Base-by-base conservation (phyloP, 2,329 filamentous ascomycete genomes). In the Cercospora sp. region DNA sequence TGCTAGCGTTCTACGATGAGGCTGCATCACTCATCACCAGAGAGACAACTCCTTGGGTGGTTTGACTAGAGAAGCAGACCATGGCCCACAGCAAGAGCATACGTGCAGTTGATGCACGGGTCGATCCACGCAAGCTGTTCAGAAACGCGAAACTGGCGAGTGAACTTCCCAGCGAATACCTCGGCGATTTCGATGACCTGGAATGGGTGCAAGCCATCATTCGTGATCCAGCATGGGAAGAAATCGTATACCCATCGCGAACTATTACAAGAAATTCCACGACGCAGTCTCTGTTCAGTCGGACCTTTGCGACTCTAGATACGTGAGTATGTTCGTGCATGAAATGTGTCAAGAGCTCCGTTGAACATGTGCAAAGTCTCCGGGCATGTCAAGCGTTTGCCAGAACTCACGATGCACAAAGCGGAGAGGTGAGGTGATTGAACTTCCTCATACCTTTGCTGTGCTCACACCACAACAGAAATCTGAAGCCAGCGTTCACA, bases 221-320 rank as follows among this genome's bases (percentile, higher is more conserved):
- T 37, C 32, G 61, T 9, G 68, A 67, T 45, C 57, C 57, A 12
- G 34, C 37, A 6, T 65, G 65, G 24, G 24, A 60, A 63, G 67
- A 67, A 12, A 64, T 67, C 3, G 30, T 62, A 5, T 67, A 63
- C 34, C 65, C 59, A 21, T 70, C 62, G 12, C 58, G 65, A 12
- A 66, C 59, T 7, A 68, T 68, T 10, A 61, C 68, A 18, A 49
- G 68, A n/a, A 68, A 70, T 13, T 68, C 66, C 8, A 66, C 60
- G 1, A 28, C 61, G 16, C 53, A 68, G 28, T 66, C 66, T 5
- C 62, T 63, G 1, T 70, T 66, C 45, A 66, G 67, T 18, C 28
- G 66, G 24, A 63, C 65, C 4, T 53, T 70, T 24, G 65, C 68
- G 12, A 70, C 68, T 0, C 10, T 63, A 6, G 62, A 70, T 5